phyloP scores from a whole-genome alignment of 1,284 basidiomycete genomes.

The Marasmius sp. region DNA sequence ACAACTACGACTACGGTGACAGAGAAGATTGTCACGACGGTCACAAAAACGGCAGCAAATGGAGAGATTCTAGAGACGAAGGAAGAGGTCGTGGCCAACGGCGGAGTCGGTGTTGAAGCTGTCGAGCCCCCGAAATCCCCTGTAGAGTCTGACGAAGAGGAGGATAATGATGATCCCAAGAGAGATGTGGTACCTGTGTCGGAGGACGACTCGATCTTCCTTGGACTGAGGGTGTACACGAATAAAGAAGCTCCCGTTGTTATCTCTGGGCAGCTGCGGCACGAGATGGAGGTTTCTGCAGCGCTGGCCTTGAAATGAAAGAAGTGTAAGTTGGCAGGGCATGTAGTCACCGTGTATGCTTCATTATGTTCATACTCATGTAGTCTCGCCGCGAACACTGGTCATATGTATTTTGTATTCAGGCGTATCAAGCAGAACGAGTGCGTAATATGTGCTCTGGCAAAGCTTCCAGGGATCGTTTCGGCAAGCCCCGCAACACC shows the following conservation, averaged over 20 bases:
- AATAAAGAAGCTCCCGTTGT: slow-evolving; percentile 36
- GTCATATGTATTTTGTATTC: too few relatives aligned
- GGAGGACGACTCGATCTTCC: slow-evolving; percentile 30
- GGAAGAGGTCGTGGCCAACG: background rate
- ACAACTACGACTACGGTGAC: background rate
- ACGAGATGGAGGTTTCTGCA: slow-evolving; percentile 12
- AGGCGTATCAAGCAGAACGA: too few relatives aligned
- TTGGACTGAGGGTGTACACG: slow-evolving; percentile 45
- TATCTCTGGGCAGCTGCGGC: slow-evolving; percentile 36
- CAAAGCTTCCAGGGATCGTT: too few relatives aligned
- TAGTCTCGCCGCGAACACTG: too few relatives aligned
- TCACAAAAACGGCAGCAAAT: background rate
- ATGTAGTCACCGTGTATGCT: too few relatives aligned
- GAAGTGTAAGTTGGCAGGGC: background rate
- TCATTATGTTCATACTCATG: too few relatives aligned
- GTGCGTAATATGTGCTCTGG: too few relatives aligned
- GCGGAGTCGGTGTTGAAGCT: background rate
- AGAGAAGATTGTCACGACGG: slow-evolving; percentile 3
- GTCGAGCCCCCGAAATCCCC: background rate
- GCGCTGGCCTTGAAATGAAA: slow-evolving; percentile 1
- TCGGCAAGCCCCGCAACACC: too few relatives aligned
- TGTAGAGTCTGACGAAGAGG: background rate
- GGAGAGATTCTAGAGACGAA: slow-evolving; percentile 8
- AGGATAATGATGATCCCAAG: background rate
- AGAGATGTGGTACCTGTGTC: slow-evolving; percentile 6